Evolutionary conservation across 2,329 filamentous ascomycete species (phyloP), one percentile per base, ranked within the genome.

Genomic region (Pezicula radicicola): DNA sequence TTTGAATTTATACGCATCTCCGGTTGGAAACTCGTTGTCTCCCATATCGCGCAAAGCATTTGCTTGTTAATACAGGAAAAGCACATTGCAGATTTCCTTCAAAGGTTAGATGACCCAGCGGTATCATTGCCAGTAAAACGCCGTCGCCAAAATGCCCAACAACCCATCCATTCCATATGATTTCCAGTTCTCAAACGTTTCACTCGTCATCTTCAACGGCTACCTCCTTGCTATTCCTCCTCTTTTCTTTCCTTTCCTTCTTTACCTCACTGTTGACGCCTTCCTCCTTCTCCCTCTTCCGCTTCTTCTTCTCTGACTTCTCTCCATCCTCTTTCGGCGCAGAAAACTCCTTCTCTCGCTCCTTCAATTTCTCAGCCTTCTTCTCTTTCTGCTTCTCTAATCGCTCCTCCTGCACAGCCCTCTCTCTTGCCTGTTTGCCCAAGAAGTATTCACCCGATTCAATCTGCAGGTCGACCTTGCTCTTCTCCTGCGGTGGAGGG

Each of bases 371-470:
- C 70, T 95, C 90, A 59, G 88, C 87, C 78, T 91, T 93, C 77
- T 92, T 93, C 71, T 84, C 79, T 72, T 84, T 88, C 75, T 96
- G 92, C 71, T 88, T 86, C 69, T 95, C 91, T 66, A 90, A 81
- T 59, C 91, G 79, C 65, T 90, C 88, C 67, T 93, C 87, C 71
- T 88, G 85, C 44, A 79, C 84, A 50, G 86, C 88, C 55, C 92
- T 80, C 65, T 96, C 90, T 79, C 96, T 96, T 54, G 91, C 92
- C 66, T 92, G 85, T 77, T 96, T 96, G 66, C 87, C 86, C 67
- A 99, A 73, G 72, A 97, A 97, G 75, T 96, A 99, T 75, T 97
- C 93, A 73, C 94, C 93, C 63, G 84, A 92, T 78, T 99, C 94
- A 75, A 99, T 96, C 80, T 99, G 93, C 72, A 91, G 74, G 72